phyloP scores from a whole-genome alignment of 345 rosid species.

The Lepidium didymum region DNA sequence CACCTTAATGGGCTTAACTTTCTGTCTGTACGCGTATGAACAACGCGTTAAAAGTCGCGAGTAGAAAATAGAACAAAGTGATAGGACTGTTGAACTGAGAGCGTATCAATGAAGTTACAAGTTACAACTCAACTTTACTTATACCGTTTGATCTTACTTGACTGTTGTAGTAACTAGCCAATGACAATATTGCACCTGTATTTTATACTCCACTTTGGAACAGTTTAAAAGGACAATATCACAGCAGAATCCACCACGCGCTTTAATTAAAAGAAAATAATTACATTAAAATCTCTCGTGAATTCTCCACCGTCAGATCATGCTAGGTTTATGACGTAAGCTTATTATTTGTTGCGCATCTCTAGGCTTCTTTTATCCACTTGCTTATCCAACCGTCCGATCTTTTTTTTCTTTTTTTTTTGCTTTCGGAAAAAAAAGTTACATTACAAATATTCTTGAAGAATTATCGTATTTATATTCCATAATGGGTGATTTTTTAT shows the following conservation, averaged over 20 bases:
- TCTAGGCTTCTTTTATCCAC: constrained; percentile 21
- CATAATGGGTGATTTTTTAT: background rate
- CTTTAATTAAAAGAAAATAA: background rate
- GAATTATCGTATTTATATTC: background rate
- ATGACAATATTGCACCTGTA: background rate
- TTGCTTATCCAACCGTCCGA: constrained; percentile 20
- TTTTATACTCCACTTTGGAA: background rate
- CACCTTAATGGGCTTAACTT: background rate
- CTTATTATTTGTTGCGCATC: constrained; percentile 14
- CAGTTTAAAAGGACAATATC: constrained; percentile 1
- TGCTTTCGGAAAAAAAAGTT: background rate
- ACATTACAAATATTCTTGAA: no score
- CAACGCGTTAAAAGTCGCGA: background rate
- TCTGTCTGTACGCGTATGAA: background rate
- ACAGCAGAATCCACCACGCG: constrained; percentile 18
- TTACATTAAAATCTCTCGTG: background rate
- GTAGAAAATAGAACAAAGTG: background rate
- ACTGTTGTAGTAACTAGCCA: background rate
- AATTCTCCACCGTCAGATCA: constrained; percentile 29
- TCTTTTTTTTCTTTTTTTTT: background rate
- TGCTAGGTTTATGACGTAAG: constrained; percentile 12
- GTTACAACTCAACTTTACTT: constrained; percentile 9
- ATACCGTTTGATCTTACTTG: constrained; percentile 20
- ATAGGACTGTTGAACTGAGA: constrained; percentile 18
- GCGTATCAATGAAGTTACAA: constrained; percentile 14